Conservation (phyloP, 1,139 yeast genomes). For the Geotrichum fermentans region DNA sequence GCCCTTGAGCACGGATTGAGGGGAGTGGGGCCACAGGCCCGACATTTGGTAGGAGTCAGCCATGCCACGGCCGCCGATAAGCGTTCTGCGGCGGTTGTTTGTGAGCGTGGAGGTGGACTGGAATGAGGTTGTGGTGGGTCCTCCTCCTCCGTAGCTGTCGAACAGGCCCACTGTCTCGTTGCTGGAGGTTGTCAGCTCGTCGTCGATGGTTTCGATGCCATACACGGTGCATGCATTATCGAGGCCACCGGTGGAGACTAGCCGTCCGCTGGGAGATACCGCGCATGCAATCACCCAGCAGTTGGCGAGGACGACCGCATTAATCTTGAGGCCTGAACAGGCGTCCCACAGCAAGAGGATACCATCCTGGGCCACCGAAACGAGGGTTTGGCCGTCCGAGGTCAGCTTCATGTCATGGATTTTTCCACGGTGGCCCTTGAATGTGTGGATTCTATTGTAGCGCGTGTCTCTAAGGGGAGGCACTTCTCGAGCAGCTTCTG, state of each 20-base stretch:
- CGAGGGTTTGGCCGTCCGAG: slow-evolving; percentile 50
- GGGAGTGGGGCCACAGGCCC: slow-evolving; percentile 37
- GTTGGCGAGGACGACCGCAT: slow-evolving; percentile 53
- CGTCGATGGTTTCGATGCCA: slow-evolving; percentile 35
- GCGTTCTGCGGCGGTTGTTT: neutral
- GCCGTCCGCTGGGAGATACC: slow-evolving; percentile 57
- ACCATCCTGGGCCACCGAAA: slow-evolving; percentile 86
- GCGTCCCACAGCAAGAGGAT: slow-evolving; percentile 82
- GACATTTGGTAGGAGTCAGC: slow-evolving; percentile 16
- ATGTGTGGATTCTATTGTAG: slow-evolving; percentile 29
- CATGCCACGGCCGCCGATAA: neutral
- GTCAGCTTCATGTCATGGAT: slow-evolving; percentile 69
- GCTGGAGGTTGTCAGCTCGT: slow-evolving; percentile 5
- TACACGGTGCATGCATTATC: slow-evolving; percentile 76
- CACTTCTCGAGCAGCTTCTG: slow-evolving; percentile 23
- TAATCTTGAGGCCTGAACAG: slow-evolving; percentile 62
- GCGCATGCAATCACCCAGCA: slow-evolving; percentile 80
- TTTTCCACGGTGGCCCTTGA: slow-evolving; percentile 74
- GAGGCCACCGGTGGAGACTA: slow-evolving; percentile 78
- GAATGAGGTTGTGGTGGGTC: slow-evolving; percentile 10
- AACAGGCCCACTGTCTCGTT: neutral
- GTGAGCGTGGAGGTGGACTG: slow-evolving; percentile 10
- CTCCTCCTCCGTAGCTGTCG: slow-evolving; percentile 15
- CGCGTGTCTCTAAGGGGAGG: slow-evolving; percentile 22
- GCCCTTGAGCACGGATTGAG: slow-evolving; percentile 57